Evolutionary conservation across 805 yeast genomes (phyloP), one percentile per base, ranked within the genome.

Genomic region (Crinitomyces ghanaensis): DNA sequence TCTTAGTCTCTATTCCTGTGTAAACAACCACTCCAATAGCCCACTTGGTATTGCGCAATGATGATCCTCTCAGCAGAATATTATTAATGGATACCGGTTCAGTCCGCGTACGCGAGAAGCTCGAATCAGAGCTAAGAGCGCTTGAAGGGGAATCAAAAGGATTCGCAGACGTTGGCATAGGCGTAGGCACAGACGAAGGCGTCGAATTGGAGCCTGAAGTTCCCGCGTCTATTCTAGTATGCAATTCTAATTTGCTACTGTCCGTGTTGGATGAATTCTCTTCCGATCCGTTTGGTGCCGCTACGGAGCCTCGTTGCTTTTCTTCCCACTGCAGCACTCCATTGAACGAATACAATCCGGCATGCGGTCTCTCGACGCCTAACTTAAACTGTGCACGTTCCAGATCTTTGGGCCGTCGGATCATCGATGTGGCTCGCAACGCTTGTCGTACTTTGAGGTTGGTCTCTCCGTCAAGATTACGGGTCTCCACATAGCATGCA

Each of bases 21-120:
- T 76, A 78, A n/a, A 77, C 65, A 4, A 76, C 86, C 17, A 74
- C 51, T 17, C 88, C 84, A 35, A 81, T 63, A 2, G 65, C 79
- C 85, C 86, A 80, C 42, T 72, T 70, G 2, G 88, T 77, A 54
- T 80, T 80, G 51, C 88, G 63, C 38, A 80, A 59, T 5, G 80
- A 67, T 26, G 77, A 72, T 5, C 91, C 93, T 55, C 93, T 65
- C 31, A 81, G 65, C 27, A 81, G 56, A 32, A 78, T 59, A 49
- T 78, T 80, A 39, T 75, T 72, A 41, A 68, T 68, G 7, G 71
- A 62, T 12, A 77, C 59, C 1, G 85, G 65, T 53, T 81, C 91
- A 13, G 60, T 42, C 29, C 38, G 28, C 9, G 7, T 16, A 25
- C 40, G 53, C 12, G 20, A 23, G 25, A 18, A 19, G 11, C n/a